phyloP scores from a whole-genome alignment of 805 yeast species.

The Yarrowia bubula region DNA sequence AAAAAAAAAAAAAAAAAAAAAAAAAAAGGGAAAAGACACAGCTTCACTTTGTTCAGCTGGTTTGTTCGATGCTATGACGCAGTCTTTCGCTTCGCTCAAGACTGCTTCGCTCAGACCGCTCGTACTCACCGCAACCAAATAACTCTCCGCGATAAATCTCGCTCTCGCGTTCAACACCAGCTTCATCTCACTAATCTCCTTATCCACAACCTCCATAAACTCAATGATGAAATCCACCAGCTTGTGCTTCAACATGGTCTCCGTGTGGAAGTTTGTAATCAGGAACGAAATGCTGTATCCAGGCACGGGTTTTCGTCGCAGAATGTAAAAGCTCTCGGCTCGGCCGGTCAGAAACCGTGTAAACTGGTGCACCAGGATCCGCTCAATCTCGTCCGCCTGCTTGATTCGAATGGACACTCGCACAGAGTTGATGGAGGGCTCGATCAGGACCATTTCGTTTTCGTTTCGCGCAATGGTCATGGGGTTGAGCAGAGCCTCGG shows the following conservation, averaged over 20 bases:
- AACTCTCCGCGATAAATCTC: constrained; percentile 95
- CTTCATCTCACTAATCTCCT: constrained; percentile 98
- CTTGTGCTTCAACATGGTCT: constrained; percentile 91
- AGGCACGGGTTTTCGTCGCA: constrained; percentile 85
- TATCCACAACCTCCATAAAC: constrained; percentile 98
- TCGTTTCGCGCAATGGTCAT: constrained; percentile 90
- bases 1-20: too few relatives aligned
- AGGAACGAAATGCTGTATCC: constrained; percentile 93
- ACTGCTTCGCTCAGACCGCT: neutral
- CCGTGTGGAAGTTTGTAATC: constrained; percentile 91
- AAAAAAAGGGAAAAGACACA: too few relatives aligned
- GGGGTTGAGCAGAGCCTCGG: constrained; percentile 82
- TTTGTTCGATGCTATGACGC: too few relatives aligned
- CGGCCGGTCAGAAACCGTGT: constrained; percentile 90
- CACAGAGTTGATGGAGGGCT: constrained; percentile 89
- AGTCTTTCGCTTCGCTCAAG: neutral
- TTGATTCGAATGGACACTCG: constrained; percentile 89
- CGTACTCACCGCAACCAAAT: constrained; percentile 44
- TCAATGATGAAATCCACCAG: constrained; percentile 95
- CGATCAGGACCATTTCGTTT: constrained; percentile 86
- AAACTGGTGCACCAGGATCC: constrained; percentile 89
- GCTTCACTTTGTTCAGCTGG: too few relatives aligned
- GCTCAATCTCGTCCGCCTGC: constrained; percentile 97
- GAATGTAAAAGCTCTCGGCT: constrained; percentile 89
- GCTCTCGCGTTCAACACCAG: constrained; percentile 95